Conservation (phyloP, 345 rosid species). For the Isatis tinctoria region DNA sequence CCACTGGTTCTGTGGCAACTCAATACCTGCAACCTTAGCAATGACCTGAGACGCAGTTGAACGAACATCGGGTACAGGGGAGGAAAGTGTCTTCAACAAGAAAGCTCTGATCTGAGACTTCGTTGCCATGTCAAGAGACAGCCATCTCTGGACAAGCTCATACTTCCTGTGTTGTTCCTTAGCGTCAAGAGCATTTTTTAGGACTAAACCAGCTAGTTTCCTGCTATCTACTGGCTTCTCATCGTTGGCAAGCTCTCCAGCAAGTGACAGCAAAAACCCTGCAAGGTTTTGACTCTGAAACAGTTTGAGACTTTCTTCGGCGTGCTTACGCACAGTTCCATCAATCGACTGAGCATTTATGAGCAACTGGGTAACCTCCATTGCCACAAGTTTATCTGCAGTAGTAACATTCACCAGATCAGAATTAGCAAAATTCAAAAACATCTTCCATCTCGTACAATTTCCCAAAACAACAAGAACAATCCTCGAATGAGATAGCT, state of each 20-base stretch:
- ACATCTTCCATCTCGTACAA: background rate
- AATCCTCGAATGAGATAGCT: background rate
- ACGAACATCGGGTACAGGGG: constrained; percentile 57
- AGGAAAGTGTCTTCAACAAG: constrained; percentile 56
- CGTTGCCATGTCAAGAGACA: constrained; percentile 48
- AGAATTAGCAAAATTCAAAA: background rate
- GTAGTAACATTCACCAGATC: background rate
- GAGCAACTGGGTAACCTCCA: constrained; percentile 72
- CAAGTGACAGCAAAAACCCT: constrained; percentile 54
- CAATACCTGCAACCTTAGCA: constrained; percentile 74
- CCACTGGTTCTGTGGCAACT: constrained; percentile 78
- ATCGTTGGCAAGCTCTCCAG: constrained; percentile 60
- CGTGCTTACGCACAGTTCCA: constrained; percentile 60
- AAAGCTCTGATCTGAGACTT: constrained; percentile 57
- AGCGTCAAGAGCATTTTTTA: constrained; percentile 70
- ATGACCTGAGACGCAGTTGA: constrained; percentile 69
- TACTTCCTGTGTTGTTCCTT: constrained; percentile 68
- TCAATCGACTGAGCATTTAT: constrained; percentile 72
- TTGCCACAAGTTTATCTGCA: constrained; percentile 28
- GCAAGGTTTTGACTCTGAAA: constrained; percentile 72
- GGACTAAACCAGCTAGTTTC: constrained; percentile 64
- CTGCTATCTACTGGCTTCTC: constrained; percentile 77
- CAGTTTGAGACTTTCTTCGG: constrained; percentile 66
- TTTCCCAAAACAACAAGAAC: background rate
- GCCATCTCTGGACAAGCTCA: constrained; percentile 76